Base-by-base conservation (phyloP, 768 basidiomycete genomes). In the Holtermanniella nyarrowii region DNA sequence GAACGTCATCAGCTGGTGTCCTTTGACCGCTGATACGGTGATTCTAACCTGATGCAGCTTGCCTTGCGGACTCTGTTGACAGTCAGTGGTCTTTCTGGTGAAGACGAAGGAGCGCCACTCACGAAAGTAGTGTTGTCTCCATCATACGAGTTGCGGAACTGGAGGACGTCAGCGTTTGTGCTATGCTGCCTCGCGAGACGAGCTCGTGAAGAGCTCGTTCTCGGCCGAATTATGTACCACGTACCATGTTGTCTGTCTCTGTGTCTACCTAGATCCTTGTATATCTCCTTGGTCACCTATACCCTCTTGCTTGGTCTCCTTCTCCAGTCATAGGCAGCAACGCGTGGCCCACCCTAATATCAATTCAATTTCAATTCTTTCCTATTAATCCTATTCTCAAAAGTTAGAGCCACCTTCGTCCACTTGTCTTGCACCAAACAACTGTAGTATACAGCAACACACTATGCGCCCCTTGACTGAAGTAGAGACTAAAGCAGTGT, bases 401-500 rank as follows among this genome's bases (percentile, higher is more conserved):
- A n/a, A 18, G 7, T 23, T 7, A 43, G 10, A 37, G 31, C 16
- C 31, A 7, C 16, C 31, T 7, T 37, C 31, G 31, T 16, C 31
- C 7, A 37, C 31, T 16, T 7, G 31, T 37, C 31, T n/a, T n/a
- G n/a, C n/a, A n/a, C n/a, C n/a, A n/a, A n/a, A n/a, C n/a, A n/a
- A n/a, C n/a, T 37, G 16, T 37, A 37, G 31, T 37, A 37, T 16
- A 37, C 42, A 10, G 22, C n/a, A 18, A 44, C 7, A 18, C 56
- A 74, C 49, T 39, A 95, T 96, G 93, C 84, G 93, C 7, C 93
- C 93, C 20, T 77, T 97, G 47, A 96, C 93, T 22, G 88, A 96
- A 71, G 90, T 95, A 54, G 93, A 99, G 74, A 93, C 88, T 63
- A 95, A 95, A 70, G 80, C 85, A 0, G 86, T 97, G 13, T 99